Evolutionary conservation across 2,329 filamentous ascomycete species (phyloP).

Genomic region (Claviceps digitariae): DNA sequence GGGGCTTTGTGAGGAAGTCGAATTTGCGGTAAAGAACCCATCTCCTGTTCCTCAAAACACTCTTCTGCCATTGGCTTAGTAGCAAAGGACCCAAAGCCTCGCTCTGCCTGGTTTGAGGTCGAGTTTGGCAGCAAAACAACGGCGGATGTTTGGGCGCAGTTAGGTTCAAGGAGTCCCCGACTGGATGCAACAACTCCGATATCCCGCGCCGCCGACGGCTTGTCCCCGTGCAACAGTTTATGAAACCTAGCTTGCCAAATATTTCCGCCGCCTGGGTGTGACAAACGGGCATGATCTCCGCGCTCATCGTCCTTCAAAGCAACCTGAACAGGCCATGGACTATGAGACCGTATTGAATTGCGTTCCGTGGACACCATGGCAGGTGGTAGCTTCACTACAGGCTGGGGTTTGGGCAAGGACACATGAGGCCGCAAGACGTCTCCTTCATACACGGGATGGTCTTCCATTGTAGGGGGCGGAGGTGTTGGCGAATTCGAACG

Average conservation of each 20-base stretch:
- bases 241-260: slow-evolving; percentile 80
- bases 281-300: slow-evolving; percentile 10
- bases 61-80: slow-evolving; percentile 63
- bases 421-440: slow-evolving; percentile 53
- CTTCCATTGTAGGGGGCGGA: slow-evolving; percentile 56
- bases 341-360: slow-evolving; percentile 13
- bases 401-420: slow-evolving; percentile 53
- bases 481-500: slow-evolving; percentile 50
- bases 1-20: slow-evolving; percentile 51
- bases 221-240: slow-evolving; percentile 56
- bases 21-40: slow-evolving; percentile 61
- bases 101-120: slow-evolving; percentile 13
- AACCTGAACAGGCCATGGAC: slow-evolving; percentile 23
- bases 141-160: slow-evolving; percentile 34
- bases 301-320: slow-evolving; percentile 18
- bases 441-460: slow-evolving; percentile 60
- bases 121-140: slow-evolving; percentile 54
- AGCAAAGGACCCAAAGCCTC: slow-evolving; percentile 31
- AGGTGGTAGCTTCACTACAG: slow-evolving; percentile 72
- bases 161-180: slow-evolving; percentile 50
- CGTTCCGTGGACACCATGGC: slow-evolving; percentile 15
- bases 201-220: slow-evolving; percentile 42
- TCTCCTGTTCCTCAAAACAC: slow-evolving; percentile 70
- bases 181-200: slow-evolving; percentile 55
- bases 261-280: slow-evolving; percentile 17